Evolutionary conservation across 73 alveolate genomes (phyloP), one percentile per base, ranked within the genome.

Genomic region (Diophrys sp.): DNA sequence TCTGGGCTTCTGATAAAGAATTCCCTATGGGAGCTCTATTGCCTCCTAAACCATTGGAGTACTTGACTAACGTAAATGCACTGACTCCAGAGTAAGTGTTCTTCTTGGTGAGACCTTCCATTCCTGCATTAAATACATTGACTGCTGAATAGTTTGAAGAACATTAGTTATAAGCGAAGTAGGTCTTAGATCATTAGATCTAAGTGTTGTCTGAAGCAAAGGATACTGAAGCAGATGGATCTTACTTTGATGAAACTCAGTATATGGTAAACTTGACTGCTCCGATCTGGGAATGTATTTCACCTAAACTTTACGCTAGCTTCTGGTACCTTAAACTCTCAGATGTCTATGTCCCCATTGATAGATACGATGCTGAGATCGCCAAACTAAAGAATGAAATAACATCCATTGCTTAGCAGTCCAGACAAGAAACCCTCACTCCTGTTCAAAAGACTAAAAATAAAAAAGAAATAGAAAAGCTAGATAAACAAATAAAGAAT

Each of bases 31-130:
- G 82, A 2, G 28, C 11, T 53, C 76, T 89, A 8, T 87, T 78
- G 33, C 92, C 96, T 1, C 27, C 67, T 18, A 28, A 84, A 25
- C 87, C 96, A 0, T 73, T 83, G 55, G 55, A 55, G 29, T 53
- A 73, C 53, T 78, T 89, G 8, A 78, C 85, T 24, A 14, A 57
- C 5, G 68, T 75, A 23, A 77, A 77, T 67, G n/a, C 33, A 31
- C 82, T 89, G 32, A 82, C 87, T 0, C 89, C 91, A 5, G 85
- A 71, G 28, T 82, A 84, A 28, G 82, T 84, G 29, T 79, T 89
- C 85, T 80, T 27, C 33, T 73, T 84, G 11, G 67, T 89, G 29
- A 87, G 96, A 56, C 92, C 82, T 34, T 79, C 90, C 33, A 25
- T 89, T 29, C 82, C 84, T 28, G 83, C 87, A 18, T 31, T 86